Conservation (phyloP, 768 basidiomycete genomes). For the Suillus placidus region DNA sequence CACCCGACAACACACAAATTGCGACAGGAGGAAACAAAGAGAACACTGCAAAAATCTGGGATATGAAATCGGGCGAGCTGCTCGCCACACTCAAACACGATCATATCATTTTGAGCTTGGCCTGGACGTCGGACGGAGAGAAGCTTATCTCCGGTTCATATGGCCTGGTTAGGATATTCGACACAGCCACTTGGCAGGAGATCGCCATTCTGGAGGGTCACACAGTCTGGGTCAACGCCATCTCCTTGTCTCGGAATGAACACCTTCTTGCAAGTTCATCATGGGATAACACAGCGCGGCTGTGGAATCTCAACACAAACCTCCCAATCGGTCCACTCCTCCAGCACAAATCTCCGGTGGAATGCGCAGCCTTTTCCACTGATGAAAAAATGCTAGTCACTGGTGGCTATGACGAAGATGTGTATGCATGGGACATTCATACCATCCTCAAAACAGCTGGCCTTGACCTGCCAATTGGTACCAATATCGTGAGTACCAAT, state of each 20-base stretch:
- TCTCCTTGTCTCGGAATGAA: neutral
- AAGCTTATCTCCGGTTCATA: neutral
- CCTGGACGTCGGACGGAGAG: neutral
- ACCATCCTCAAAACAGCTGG: neutral
- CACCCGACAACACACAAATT: neutral
- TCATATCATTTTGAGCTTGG: neutral
- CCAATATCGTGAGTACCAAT: no score
- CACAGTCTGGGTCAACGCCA: accelerated
- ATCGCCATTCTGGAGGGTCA: neutral
- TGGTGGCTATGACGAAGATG: neutral
- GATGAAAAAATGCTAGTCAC: neutral
- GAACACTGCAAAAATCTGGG: neutral
- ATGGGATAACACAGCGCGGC: neutral
- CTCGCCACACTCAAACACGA: neutral
- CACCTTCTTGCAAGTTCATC: neutral
- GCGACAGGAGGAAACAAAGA: neutral
- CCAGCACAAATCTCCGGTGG: neutral
- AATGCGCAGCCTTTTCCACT: neutral
- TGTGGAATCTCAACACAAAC: neutral
- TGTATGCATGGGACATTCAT: neutral
- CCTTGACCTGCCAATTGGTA: neutral
- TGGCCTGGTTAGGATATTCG: neutral
- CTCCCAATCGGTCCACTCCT: neutral
- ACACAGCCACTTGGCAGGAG: neutral
- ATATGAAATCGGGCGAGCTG: neutral